Evolutionary conservation across 2,329 filamentous ascomycete species (phyloP).

Genomic region (Cordyceps pruinosa): DNA sequence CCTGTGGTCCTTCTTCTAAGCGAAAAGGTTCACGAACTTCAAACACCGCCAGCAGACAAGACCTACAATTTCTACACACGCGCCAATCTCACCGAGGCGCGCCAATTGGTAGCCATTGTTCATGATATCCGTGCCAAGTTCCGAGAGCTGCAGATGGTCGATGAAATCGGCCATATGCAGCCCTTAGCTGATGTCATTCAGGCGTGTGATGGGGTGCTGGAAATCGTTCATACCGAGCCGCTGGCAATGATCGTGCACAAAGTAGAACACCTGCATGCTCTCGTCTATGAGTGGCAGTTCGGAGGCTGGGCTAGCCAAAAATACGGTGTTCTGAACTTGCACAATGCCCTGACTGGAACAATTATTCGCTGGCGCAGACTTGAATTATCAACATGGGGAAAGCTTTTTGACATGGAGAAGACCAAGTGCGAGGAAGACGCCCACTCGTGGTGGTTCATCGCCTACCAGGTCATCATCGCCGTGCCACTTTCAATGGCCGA

Average conservation of each 20-base stretch:
- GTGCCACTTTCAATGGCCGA: slow-evolving; percentile 62
- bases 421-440: slow-evolving; percentile 70
- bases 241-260: slow-evolving; percentile 80
- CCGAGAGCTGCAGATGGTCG: slow-evolving; percentile 57
- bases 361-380: slow-evolving; percentile 86
- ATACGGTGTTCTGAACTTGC: slow-evolving; percentile 61
- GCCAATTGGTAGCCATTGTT: slow-evolving; percentile 63
- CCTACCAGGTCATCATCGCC: slow-evolving; percentile 81
- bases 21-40: slow-evolving; percentile 45
- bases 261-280: slow-evolving; percentile 77
- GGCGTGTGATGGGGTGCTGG: slow-evolving; percentile 67
- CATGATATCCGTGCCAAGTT: slow-evolving; percentile 67
- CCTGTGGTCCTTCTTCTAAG: slow-evolving; percentile 59
- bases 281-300: slow-evolving; percentile 89
- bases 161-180: slow-evolving; percentile 66
- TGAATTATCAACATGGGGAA: slow-evolving; percentile 87
- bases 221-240: slow-evolving; percentile 72
- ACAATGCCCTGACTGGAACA: slow-evolving; percentile 70
- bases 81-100: slow-evolving; percentile 67
- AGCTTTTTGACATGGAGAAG: slow-evolving; percentile 77
- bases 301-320: slow-evolving; percentile 76
- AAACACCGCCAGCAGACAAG: slow-evolving; percentile 28
- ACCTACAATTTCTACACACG: slow-evolving; percentile 87
- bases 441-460: slow-evolving; percentile 91
- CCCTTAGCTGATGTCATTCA: slow-evolving; percentile 69